These are phyloP conservation scores for Cucurbita argyrosperma DNA, from an alignment of 306 rosid species.

Conservation along the genomic window DNA sequence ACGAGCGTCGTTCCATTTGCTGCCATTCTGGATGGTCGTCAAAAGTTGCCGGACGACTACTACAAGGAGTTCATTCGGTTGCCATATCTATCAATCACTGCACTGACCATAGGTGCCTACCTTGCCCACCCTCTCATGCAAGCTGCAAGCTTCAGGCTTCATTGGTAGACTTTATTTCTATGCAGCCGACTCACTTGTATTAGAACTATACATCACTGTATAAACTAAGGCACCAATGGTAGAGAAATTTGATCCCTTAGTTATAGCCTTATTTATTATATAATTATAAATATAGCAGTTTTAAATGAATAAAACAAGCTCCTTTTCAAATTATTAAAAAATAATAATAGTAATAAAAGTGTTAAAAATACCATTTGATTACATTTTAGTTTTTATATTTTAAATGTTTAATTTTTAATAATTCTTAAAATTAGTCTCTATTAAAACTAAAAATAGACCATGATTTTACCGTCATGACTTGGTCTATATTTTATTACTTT, in stretches of 20 bases:
- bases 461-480: no score
- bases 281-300: background rate
- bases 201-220: background rate
- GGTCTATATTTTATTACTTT: no score
- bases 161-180: constrained; percentile 41
- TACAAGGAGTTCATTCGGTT: constrained; percentile 76
- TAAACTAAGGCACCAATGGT: background rate
- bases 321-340: background rate
- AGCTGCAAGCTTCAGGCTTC: constrained; percentile 66
- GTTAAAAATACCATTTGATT: no score
- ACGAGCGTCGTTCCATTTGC: constrained; percentile 81
- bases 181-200: background rate
- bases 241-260: background rate
- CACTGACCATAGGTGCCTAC: constrained; percentile 69
- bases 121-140: constrained; percentile 89
- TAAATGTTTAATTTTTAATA: no score
- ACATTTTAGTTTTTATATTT: no score
- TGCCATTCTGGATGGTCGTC: constrained; percentile 81
- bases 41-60: constrained; percentile 63
- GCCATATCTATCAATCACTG: constrained; percentile 69
- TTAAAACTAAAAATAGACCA: no score
- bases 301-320: background rate
- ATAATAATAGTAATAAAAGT: no score
- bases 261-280: background rate
- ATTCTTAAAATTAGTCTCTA: no score